Evolutionary conservation across 352 stramenopile species (phyloP).

Genomic region (Nothophytophthora sp.): DNA sequence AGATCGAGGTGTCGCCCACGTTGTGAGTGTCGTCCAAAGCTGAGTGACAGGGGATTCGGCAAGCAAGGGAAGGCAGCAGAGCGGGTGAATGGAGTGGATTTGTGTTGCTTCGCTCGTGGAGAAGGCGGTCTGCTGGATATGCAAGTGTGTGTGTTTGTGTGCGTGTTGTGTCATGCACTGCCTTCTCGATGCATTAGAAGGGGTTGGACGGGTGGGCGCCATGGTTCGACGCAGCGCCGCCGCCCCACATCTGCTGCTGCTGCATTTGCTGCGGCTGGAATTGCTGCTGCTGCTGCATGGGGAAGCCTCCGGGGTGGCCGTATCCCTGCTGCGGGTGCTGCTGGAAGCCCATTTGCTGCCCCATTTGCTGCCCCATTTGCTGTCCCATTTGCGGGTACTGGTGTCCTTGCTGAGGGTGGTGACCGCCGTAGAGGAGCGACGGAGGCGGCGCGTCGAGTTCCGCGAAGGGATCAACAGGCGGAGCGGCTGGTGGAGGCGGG

Average conservation of each 20-base stretch:
- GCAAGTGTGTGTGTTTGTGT: conserved; percentile 1
- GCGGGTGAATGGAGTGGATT: too few species aligned
- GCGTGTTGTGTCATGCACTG: too few species aligned
- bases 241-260: conserved; percentile 44
- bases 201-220: conserved; percentile 33
- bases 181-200: conserved; percentile 15
- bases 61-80: too few species aligned
- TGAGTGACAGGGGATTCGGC: too few species aligned
- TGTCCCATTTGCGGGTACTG: too few species aligned
- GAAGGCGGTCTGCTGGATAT: too few species aligned
- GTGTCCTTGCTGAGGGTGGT: conserved; percentile 20
- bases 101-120: conserved; percentile 7
- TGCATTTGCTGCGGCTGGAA: conserved; percentile 36
- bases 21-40: too few species aligned
- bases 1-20: conserved; percentile 60
- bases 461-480: conserved; percentile 51
- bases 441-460: conserved; percentile 34
- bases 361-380: too few species aligned
- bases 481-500: conserved; percentile 6
- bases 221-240: conserved; percentile 7
- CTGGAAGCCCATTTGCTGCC: conserved; percentile 11
- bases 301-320: conserved; percentile 17
- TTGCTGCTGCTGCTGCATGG: conserved; percentile 30
- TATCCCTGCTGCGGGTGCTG: conserved; percentile 26
- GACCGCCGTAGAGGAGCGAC: conserved; percentile 22